These are phyloP conservation scores for Amphicarpaea edgeworthii DNA, from an alignment of 306 rosid species.

Conservation along the genomic window DNA sequence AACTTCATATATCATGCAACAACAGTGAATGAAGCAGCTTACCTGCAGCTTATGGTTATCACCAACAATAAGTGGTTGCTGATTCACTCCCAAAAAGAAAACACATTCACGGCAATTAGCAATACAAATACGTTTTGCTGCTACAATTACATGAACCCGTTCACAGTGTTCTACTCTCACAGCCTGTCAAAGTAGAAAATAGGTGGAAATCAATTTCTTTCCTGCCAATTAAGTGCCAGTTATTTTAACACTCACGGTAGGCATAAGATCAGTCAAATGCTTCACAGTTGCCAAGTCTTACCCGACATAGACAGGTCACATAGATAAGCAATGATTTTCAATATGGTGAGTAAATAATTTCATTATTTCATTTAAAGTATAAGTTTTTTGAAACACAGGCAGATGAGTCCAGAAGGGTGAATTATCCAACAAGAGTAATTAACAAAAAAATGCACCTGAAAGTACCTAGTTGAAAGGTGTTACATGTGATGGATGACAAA, in stretches of 20 bases:
- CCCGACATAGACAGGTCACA: constrained; percentile 6
- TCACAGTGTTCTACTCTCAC: constrained; percentile 97
- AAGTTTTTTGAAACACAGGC: not conserved
- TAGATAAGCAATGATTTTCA: constrained; percentile 10
- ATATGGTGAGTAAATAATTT: not conserved
- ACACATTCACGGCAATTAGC: constrained; percentile 98
- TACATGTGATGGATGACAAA: constrained; percentile 20
- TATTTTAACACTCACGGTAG: constrained; percentile 9
- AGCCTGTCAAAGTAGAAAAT: constrained; percentile 68
- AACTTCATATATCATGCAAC: constrained; percentile 41
- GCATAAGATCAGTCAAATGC: constrained; percentile 33
- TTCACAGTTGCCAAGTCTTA: constrained; percentile 29
- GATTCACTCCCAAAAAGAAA: constrained; percentile 94
- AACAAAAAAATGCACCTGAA: not conserved
- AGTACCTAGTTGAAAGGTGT: not conserved
- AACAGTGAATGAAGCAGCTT: constrained; percentile 39
- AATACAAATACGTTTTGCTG: constrained; percentile 86
- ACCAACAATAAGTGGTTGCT: constrained; percentile 88
- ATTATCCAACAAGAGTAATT: not conserved
- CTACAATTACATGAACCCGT: constrained; percentile 95
- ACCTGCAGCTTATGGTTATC: constrained; percentile 98
- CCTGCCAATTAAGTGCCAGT: constrained; percentile 2
- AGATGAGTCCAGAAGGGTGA: constrained; percentile 7
- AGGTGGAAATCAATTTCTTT: constrained; percentile 26
- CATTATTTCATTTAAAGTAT: not conserved